Percentiles rank a stretch among this genome's conserved stretches.
Conservation (phyloP, 306 rosid genomes). For the Betula pendula region DNA sequence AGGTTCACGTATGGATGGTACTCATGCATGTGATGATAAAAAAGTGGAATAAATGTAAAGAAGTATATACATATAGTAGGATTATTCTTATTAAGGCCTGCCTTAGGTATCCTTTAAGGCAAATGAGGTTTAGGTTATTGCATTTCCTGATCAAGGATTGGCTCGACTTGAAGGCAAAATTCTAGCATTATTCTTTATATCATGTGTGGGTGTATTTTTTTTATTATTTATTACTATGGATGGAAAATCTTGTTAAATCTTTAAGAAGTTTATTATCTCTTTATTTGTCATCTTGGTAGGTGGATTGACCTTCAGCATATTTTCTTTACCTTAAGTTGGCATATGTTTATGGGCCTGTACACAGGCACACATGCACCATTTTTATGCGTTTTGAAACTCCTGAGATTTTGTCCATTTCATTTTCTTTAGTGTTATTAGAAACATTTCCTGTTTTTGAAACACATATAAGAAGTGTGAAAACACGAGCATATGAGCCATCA, state of each 20-base stretch:
- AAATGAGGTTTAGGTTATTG: background rate
- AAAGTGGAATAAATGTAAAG: background rate
- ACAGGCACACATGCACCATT: background rate
- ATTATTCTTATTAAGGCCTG: background rate
- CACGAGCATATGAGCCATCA: background rate
- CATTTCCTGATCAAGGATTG: background rate
- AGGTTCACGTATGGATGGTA: background rate
- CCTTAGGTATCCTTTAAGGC: constrained; percentile 12
- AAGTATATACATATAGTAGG: background rate
- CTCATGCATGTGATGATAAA: background rate
- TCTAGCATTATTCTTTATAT: background rate
- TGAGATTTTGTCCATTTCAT: background rate
- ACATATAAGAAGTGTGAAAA: background rate
- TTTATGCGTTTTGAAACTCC: background rate
- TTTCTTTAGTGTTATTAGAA: background rate
- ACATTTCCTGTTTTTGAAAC: background rate
- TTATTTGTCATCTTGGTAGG: background rate
- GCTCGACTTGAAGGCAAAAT: background rate
- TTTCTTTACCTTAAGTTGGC: background rate
- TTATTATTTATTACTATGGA: background rate
- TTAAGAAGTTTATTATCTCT: background rate
- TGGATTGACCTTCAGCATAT: background rate
- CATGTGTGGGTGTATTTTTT: background rate
- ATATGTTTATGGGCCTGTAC: background rate
- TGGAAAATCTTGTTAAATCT: background rate